phyloP scores from a whole-genome alignment of 192 early-diverging fungal species.

The Linnemannia zychae region DNA sequence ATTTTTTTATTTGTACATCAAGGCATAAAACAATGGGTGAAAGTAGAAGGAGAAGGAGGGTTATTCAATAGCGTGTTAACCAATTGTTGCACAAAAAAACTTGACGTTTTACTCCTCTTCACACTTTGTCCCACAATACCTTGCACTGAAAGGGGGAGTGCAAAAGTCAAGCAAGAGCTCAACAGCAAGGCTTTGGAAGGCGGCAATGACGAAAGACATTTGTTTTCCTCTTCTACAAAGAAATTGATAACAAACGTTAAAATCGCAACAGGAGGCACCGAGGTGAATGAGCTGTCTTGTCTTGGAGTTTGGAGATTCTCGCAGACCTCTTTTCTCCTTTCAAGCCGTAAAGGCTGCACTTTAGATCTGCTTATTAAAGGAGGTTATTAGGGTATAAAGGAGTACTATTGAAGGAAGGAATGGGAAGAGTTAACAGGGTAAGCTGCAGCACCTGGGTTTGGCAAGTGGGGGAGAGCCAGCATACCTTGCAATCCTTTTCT shows the following conservation, averaged over 20 bases:
- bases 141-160: not conserved
- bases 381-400: no score
- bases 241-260: not conserved
- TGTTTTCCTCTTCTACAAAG: not conserved
- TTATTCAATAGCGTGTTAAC: not conserved
- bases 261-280: not conserved
- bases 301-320: no score
- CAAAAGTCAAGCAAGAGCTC: not conserved
- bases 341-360: no score
- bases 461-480: not conserved
- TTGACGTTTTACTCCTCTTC: no score
- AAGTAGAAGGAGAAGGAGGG: not conserved
- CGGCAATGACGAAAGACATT: not conserved
- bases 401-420: not conserved
- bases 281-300: no score
- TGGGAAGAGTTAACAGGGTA: not conserved
- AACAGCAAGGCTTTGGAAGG: not conserved
- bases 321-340: no score
- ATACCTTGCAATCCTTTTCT: not conserved
- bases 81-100: not conserved
- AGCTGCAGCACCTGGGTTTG: not conserved
- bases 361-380: no score
- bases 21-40: not conserved
- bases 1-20: not conserved
- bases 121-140: not conserved